Percentiles rank a stretch among this genome's conserved stretches.
These are phyloP conservation scores for Penicillium frequentans DNA, from an alignment of 2,329 filamentous ascomycete genomes.

Conservation along the genomic window DNA sequence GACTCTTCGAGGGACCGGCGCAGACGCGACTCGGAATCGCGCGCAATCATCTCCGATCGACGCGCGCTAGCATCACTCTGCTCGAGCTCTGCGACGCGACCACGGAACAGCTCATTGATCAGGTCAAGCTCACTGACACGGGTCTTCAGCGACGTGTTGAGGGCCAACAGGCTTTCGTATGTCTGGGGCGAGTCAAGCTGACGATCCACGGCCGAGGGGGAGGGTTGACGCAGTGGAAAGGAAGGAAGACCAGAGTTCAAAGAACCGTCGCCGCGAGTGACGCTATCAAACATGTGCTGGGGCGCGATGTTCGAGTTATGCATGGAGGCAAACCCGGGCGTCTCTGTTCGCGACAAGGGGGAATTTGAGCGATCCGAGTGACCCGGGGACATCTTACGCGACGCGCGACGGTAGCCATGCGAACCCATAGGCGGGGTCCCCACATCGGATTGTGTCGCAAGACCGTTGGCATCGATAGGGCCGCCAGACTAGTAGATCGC, in stretches of 20 bases:
- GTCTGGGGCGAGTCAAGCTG: slow-evolving; percentile 71
- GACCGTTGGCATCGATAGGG: slow-evolving; percentile 56
- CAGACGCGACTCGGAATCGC: slow-evolving; percentile 56
- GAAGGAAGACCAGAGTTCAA: slow-evolving; percentile 59
- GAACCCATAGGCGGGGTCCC: slow-evolving; percentile 57
- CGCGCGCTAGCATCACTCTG: slow-evolving; percentile 70
- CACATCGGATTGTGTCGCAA: slow-evolving; percentile 58
- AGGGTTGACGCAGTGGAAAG: slow-evolving; percentile 56
- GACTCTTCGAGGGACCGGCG: slow-evolving; percentile 71
- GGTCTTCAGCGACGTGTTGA: slow-evolving; percentile 88
- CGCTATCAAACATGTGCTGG: slow-evolving; percentile 76
- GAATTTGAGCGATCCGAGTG: slow-evolving; percentile 74
- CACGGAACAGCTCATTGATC: slow-evolving; percentile 81
- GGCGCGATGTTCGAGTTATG: slow-evolving; percentile 66
- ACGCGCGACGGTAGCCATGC: slow-evolving; percentile 62
- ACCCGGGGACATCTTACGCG: slow-evolving; percentile 71
- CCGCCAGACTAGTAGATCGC: slow-evolving; percentile 41
- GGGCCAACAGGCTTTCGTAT: slow-evolving; percentile 75
- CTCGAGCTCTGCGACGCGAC: slow-evolving; percentile 73
- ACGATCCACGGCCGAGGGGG: slow-evolving; percentile 61
- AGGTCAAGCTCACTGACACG: slow-evolving; percentile 93
- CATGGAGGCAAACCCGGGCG: slow-evolving; percentile 61
- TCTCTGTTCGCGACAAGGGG: slow-evolving; percentile 75
- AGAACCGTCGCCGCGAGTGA: slow-evolving; percentile 65
- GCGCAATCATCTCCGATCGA: slow-evolving; percentile 56